Evolutionary conservation across 306 rosid species (phyloP), one percentile per base, ranked within the genome.

Genomic region (Prosopis cineraria): DNA sequence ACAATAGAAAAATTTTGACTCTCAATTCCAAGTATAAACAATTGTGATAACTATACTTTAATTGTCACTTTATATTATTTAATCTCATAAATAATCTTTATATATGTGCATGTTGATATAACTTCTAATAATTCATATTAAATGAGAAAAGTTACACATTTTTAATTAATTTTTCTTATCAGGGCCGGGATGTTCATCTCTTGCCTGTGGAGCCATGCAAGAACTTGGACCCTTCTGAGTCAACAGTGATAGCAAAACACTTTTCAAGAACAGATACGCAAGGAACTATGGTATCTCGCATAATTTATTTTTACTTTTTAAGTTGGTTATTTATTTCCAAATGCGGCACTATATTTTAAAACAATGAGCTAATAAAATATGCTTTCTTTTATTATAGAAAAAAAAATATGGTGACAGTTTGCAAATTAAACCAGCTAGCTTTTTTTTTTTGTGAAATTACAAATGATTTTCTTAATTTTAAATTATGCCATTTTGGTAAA

Each of bases 171-270:
- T 7, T 30, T 36, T 16, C 34, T 71, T 14, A 5, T 7, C 75
- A 93, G 98, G 98, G n/a, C 98, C 98, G 25, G 98, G 98, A 30
- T 93, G 98, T 76, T 93, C 98, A 3, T 93, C 98, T 52, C 88
- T 93, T 24, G 98, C 82, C 17, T 89, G 87, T 75, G 98, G 98
- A 76, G 98, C 98, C 73, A 89, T 93, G 98, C 87, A 87, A 59
- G 98, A 93, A 62, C 84, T 93, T 8, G 98, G 98, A 73, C 98
- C 98, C 31, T 91, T 93, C 72, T 89, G 94, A 16, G 92, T 91
- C 24, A 80, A 72, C 36, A 93, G 97, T 68, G 97, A 93, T 70
- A 97, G 97, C 19, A 89, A 88, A 87, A 89, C 98, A 12, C 97
- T 93, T 8, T 85, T 59, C 84, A 63, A 24, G n/a, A 91, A 85